A percentile compares a stretch with the other conserved stretches of the same genome.
These are phyloP conservation scores for Fistulina hepatica DNA, from an alignment of 1,284 basidiomycete genomes.

Conservation along the genomic window DNA sequence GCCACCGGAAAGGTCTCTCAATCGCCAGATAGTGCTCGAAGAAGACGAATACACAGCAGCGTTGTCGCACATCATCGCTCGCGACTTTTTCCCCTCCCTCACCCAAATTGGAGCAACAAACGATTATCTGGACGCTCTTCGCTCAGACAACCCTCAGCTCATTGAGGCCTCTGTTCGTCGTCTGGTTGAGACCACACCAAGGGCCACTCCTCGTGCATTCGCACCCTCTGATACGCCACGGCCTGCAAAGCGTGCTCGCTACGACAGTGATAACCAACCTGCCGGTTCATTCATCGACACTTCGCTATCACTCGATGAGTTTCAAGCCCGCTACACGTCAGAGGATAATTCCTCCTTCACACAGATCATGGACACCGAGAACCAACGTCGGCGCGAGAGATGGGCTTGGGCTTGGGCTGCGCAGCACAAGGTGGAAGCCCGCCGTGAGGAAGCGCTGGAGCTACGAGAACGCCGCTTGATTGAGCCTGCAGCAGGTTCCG, in stretches of 20 bases:
- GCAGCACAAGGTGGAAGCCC: slow-evolving; percentile 64
- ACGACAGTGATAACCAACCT: slow-evolving; percentile 31
- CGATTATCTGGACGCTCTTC: slow-evolving; percentile 70
- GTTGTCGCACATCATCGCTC: slow-evolving; percentile 87
- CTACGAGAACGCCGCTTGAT: slow-evolving; percentile 54
- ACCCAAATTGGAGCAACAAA: slow-evolving; percentile 82
- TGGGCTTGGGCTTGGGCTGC: slow-evolving; percentile 90
- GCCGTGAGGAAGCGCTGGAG: slow-evolving; percentile 51
- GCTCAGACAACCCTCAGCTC: slow-evolving; percentile 58
- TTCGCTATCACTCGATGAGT: slow-evolving; percentile 61
- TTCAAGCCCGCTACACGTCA: slow-evolving; percentile 85
- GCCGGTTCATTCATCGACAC: too few relatives aligned
- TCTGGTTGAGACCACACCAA: slow-evolving; percentile 55
- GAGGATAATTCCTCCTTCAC: slow-evolving; percentile 95
- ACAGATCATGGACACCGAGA: slow-evolving; percentile 82
- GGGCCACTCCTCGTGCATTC: slow-evolving; percentile 49
- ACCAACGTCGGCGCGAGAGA: slow-evolving; percentile 62
- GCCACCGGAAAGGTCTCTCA: slow-evolving; percentile 58
- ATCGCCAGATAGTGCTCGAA: slow-evolving; percentile 66
- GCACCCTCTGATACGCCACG: slow-evolving; percentile 50
- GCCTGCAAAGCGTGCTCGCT: slow-evolving; percentile 42
- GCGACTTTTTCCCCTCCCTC: slow-evolving; percentile 95
- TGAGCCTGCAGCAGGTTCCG: slow-evolving; percentile 46
- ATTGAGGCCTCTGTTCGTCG: slow-evolving; percentile 66
- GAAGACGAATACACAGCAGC: slow-evolving; percentile 94